Conservation (phyloP, 2,329 filamentous ascomycete species). For the Aureobasidium melanogenum region DNA sequence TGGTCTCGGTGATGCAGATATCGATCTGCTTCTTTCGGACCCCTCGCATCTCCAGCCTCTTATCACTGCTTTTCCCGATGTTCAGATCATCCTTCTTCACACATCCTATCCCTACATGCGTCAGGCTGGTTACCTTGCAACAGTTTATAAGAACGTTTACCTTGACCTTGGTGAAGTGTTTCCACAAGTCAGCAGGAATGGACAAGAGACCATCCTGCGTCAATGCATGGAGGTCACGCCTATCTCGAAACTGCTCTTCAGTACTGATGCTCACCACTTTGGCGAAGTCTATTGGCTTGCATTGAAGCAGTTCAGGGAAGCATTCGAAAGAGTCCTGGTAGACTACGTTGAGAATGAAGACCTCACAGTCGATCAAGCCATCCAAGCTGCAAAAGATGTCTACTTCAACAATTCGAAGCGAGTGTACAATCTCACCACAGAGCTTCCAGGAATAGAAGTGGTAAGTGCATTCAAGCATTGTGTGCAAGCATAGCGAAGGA, state of each 20-base stretch:
- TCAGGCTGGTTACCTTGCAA: slow-evolving; percentile 69
- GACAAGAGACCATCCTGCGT: slow-evolving; percentile 61
- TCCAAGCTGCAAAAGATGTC: slow-evolving; percentile 55
- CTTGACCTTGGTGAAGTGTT: slow-evolving; percentile 79
- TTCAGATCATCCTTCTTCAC: slow-evolving; percentile 71
- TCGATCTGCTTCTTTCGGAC: slow-evolving; percentile 59
- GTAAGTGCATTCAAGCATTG: background rate
- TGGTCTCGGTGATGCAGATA: slow-evolving; percentile 71
- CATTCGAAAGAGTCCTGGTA: slow-evolving; percentile 57
- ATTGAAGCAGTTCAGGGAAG: slow-evolving; percentile 62
- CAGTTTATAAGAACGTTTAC: slow-evolving; percentile 70
- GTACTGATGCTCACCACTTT: slow-evolving; percentile 70
- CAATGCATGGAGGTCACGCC: slow-evolving; percentile 70
- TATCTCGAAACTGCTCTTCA: slow-evolving; percentile 67
- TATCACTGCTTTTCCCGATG: slow-evolving; percentile 57
- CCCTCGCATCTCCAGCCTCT: slow-evolving; percentile 67
- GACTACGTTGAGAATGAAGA: slow-evolving; percentile 59
- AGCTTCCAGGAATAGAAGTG: slow-evolving; percentile 27
- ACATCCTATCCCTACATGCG: slow-evolving; percentile 73
- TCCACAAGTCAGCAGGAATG: slow-evolving; percentile 65
- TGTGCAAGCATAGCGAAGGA: background rate
- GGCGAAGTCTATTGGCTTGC: slow-evolving; percentile 71
- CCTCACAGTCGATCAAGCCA: slow-evolving; percentile 53
- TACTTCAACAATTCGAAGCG: slow-evolving; percentile 69
- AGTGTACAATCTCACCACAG: slow-evolving; percentile 53